Base-by-base conservation (phyloP, 2,329 filamentous ascomycete species). In the Tolypocladium tropicale region DNA sequence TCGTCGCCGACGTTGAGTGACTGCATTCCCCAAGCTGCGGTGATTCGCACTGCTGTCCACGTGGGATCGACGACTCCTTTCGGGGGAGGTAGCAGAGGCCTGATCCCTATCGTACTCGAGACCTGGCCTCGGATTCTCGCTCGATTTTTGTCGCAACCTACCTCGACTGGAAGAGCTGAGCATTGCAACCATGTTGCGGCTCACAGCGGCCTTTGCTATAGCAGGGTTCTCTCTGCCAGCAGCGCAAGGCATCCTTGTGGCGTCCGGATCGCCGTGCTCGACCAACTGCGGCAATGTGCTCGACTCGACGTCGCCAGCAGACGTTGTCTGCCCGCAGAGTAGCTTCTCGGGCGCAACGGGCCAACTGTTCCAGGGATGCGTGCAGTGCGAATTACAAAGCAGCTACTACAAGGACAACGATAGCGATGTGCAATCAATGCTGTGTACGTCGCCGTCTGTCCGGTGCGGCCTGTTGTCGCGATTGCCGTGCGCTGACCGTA, bases 271-370 rank as follows among this genome's bases (percentile, higher is more conserved):
- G 25, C 74, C 77, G 18, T 84, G 81, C 67, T 67, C 69, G 37
- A 66, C 68, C 30, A 67, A 72, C 36, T 84, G 81, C 65, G 81
- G 81, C 64, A 84, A 83, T 56, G 74, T 78, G 5, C 71, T 79
- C 39, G 67, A 71, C 14, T 61, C 69, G 6, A 82, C 79, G 0
- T 69, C 75, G 1, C 46, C 60, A 4, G 69, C 72, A 54, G 79
- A 82, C 59, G 68, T 83, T 43, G 73, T 75, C 46, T 84, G 81
- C 67, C 61, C 68, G 3, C 71, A 78, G 36, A 59, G 60, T 48
- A 64, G 64, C 23, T 79, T 78, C 59, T 62, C 60, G 2, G 69
- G 65, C 9, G 66, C 73, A 1, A 60, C 68, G 4, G 80, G 79
- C 7, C 69, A 72, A n/a, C 73, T 82, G 43, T 82, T 76, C 60